Conservation (phyloP, 257 asterid species). For the Lycium barbarum region DNA sequence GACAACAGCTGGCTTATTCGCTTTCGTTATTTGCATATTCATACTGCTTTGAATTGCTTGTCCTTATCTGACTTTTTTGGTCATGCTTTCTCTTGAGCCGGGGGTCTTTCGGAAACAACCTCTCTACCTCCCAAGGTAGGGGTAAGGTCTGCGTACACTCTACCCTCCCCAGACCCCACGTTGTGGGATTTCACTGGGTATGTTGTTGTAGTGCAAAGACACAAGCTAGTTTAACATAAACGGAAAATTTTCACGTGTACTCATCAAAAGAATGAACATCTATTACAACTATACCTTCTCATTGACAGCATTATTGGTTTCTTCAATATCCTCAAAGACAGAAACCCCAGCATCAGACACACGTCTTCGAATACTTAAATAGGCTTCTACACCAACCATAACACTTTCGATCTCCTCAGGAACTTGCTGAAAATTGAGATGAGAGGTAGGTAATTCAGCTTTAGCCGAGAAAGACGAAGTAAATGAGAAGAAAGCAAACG, state of each 20-base stretch:
- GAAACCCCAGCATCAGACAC: slow-evolving; percentile 83
- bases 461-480: not conserved
- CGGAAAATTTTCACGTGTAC: not conserved
- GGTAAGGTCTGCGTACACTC: no score
- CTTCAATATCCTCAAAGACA: slow-evolving; percentile 65
- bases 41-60: no score
- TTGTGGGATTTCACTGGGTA: no score
- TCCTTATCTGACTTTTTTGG: no score
- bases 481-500: not conserved
- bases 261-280: not conserved
- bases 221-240: slow-evolving; percentile 23
- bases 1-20: slow-evolving; percentile 13
- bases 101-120: no score
- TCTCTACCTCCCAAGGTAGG: no score
- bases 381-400: slow-evolving; percentile 91
- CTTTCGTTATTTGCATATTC: no score
- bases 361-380: slow-evolving; percentile 89
- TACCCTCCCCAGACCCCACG: no score
- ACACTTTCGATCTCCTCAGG: slow-evolving; percentile 98
- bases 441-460: slow-evolving; percentile 10
- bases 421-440: slow-evolving; percentile 72
- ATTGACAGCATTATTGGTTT: slow-evolving; percentile 52
- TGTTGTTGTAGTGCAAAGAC: not conserved
- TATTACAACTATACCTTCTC: slow-evolving; percentile 60
- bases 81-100: no score